Evolutionary conservation across 257 asterid genomes (phyloP).

Genomic region (Solanum chiquidenum): DNA sequence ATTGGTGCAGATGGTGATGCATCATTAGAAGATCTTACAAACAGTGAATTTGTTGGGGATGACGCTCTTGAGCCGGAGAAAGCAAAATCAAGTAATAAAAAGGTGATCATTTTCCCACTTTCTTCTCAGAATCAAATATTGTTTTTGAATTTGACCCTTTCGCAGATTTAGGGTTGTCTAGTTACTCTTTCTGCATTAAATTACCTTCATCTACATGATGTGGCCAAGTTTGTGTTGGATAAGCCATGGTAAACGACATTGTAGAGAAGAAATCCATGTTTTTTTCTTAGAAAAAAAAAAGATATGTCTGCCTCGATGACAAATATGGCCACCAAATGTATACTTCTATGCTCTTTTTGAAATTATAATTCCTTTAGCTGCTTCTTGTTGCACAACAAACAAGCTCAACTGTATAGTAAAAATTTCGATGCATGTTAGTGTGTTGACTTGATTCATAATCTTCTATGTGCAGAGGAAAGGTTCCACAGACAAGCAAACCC

Average conservation of each 20-base stretch:
- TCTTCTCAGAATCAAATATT: not conserved
- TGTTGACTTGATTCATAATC: not conserved
- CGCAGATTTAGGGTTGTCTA: not conserved
- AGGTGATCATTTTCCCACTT: slow-evolving; percentile 33
- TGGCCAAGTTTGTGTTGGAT: not conserved
- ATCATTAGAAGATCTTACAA: slow-evolving; percentile 62
- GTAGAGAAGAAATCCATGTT: not conserved
- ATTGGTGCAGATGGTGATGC: slow-evolving; percentile 91
- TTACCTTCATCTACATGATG: not conserved
- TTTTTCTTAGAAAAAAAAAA: too few relatives aligned
- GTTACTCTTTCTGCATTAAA: not conserved
- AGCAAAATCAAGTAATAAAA: slow-evolving; percentile 50
- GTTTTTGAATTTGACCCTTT: not conserved
- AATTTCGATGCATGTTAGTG: not conserved
- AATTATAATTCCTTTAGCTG: not conserved
- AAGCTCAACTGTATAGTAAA: not conserved
- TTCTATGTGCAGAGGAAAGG: slow-evolving; percentile 56
- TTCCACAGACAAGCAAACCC: slow-evolving; percentile 37
- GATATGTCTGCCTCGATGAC: not conserved
- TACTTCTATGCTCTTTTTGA: too few relatives aligned
- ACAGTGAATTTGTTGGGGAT: slow-evolving; percentile 34
- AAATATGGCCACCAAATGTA: too few relatives aligned
- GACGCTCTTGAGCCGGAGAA: slow-evolving; percentile 43
- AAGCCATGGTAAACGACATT: not conserved
- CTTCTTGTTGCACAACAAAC: not conserved